These are phyloP conservation scores for Kwoniella sp. DNA, from an alignment of 768 basidiomycete genomes.

Conservation along the genomic window DNA sequence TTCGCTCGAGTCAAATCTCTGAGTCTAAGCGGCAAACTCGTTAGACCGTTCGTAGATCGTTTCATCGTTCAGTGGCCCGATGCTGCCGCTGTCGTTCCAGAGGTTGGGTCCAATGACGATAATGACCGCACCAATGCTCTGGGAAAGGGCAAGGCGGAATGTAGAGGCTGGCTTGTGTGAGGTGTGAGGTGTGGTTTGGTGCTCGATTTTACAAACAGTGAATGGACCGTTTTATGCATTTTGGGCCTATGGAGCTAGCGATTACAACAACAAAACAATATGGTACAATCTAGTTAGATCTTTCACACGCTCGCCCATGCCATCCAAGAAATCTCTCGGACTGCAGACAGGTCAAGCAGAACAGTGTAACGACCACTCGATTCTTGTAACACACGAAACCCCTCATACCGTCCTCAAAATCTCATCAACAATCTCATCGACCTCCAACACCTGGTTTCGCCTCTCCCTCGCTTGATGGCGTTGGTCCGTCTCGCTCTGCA, in stretches of 20 bases:
- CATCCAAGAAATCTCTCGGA: no score
- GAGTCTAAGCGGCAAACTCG: conserved; percentile 79
- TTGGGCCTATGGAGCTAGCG: conserved; percentile 6
- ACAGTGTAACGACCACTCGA: no score
- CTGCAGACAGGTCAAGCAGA: no score
- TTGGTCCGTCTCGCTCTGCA: neutral
- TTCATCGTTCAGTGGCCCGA: conserved; percentile 92
- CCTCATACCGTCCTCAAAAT: conserved; percentile 26
- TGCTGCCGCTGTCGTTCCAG: conserved; percentile 11
- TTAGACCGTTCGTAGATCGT: conserved; percentile 81
- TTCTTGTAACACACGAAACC: no score
- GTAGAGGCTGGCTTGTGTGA: conserved; percentile 21
- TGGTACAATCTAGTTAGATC: neutral
- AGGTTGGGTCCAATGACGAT: no score
- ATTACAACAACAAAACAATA: neutral
- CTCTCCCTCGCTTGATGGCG: no score
- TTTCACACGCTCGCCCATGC: no score
- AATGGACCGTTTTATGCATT: conserved; percentile 15
- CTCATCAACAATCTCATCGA: conserved; percentile 30
- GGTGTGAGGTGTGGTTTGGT: no score
- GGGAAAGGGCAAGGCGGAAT: conserved; percentile 5
- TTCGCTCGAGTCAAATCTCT: conserved; percentile 82
- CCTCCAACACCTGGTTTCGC: conserved; percentile 14
- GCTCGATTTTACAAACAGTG: no score
- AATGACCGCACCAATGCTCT: no score